Evolutionary conservation across 768 basidiomycete genomes (phyloP).

Genomic region (Rhodotorula diobovata): DNA sequence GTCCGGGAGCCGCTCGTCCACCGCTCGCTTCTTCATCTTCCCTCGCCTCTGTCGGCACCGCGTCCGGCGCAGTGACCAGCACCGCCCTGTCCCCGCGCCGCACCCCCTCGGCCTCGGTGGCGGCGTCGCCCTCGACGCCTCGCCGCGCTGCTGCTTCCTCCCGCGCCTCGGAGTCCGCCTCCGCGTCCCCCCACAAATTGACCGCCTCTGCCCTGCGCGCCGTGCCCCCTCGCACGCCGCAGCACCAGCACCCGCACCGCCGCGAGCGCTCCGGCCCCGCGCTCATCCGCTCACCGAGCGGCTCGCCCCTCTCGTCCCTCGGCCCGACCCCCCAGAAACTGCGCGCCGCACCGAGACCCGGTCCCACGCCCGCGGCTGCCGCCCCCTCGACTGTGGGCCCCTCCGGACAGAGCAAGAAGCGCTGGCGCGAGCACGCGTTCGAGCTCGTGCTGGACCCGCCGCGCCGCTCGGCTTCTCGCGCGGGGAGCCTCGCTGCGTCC

Average conservation of each 20-base stretch:
- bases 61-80: no score
- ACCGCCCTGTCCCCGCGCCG: neutral
- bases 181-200: neutral
- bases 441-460: constrained; percentile 12
- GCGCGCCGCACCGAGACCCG: neutral
- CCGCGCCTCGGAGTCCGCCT: no score
- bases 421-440: constrained; percentile 5
- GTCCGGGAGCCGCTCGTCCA: neutral
- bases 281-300: constrained; percentile 11
- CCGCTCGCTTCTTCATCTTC: neutral
- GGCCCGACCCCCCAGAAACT: constrained; percentile 17
- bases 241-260: no score
- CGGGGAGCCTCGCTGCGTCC: no score
- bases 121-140: neutral
- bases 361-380: no score
- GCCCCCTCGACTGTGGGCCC: neutral
- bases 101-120: neutral
- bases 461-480: neutral
- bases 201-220: neutral
- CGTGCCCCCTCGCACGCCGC: neutral
- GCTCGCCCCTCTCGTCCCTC: constrained; percentile 10
- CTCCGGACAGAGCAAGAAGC: neutral
- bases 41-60: neutral
- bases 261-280: neutral
- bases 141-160: neutral